Conservation (phyloP, 164 flowering plant genomes). For the Akebia trifoliata region DNA sequence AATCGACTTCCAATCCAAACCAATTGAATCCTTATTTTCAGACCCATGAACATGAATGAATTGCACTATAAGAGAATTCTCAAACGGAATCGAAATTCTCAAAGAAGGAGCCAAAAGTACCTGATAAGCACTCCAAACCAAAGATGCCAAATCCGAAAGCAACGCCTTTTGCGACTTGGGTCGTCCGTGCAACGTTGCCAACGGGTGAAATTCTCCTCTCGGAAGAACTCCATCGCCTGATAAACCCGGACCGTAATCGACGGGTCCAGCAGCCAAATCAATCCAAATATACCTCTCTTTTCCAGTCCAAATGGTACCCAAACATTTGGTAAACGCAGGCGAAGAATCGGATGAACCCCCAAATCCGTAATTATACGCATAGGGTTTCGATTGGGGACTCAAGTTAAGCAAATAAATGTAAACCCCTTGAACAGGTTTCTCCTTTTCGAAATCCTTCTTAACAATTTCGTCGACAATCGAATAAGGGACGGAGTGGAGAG, state of each 20-base stretch:
- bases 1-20: constrained; percentile 70
- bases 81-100: constrained; percentile 82
- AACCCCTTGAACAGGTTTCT: constrained; percentile 43
- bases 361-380: constrained; percentile 49
- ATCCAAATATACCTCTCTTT: constrained; percentile 82
- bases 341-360: constrained; percentile 50
- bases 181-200: constrained; percentile 68
- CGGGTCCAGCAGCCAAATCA: constrained; percentile 90
- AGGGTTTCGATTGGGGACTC: constrained; percentile 47
- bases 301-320: constrained; percentile 75
- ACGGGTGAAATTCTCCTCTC: constrained; percentile 80
- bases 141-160: constrained; percentile 70
- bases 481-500: constrained; percentile 43
- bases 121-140: constrained; percentile 90
- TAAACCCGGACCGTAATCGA: constrained; percentile 83
- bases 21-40: constrained; percentile 38
- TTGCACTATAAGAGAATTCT: constrained; percentile 60
- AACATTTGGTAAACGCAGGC: constrained; percentile 52
- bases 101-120: constrained; percentile 79
- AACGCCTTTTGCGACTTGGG: constrained; percentile 79
- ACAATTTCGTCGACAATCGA: constrained; percentile 47
- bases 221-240: constrained; percentile 91
- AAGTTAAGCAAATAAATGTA: constrained; percentile 59
- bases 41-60: constrained; percentile 66
- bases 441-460: constrained; percentile 48